A percentile compares a stretch with the other conserved stretches of the same genome.
These are phyloP conservation scores for Sarocladium strictum DNA, from an alignment of 2,329 filamentous ascomycete species.

Conservation along the genomic window DNA sequence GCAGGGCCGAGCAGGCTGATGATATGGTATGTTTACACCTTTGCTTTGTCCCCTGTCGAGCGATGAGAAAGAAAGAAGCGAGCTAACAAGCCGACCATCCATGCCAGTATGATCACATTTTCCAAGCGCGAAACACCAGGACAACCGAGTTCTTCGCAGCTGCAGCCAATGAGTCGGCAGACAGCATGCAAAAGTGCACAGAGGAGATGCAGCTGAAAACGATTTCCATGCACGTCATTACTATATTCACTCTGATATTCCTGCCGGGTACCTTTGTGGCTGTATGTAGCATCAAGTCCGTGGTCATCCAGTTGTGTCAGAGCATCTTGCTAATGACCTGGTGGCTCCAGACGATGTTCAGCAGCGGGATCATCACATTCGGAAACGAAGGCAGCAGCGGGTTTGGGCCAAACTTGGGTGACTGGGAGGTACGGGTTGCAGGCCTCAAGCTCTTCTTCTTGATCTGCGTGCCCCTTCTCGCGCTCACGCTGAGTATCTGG, in stretches of 20 bases:
- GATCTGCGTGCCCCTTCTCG: not conserved
- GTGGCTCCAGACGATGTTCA: not conserved
- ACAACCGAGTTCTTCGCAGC: not conserved
- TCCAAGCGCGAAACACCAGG: not conserved
- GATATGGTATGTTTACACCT: not conserved
- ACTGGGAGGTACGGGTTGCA: not conserved
- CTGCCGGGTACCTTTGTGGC: constrained; percentile 5
- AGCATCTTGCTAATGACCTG: not conserved
- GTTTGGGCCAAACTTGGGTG: not conserved
- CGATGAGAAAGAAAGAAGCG: too few species aligned
- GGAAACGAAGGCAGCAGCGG: not conserved
- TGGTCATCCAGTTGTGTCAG: not conserved
- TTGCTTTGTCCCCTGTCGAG: too few species aligned
- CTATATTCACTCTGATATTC: constrained; percentile 4
- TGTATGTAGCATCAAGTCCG: not conserved
- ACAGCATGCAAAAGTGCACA: not conserved
- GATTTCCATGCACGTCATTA: constrained; percentile 1
- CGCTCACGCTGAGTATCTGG: not conserved
- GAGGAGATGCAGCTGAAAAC: constrained; percentile 5
- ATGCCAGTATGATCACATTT: not conserved
- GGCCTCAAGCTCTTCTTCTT: constrained; percentile 1
- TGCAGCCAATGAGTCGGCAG: not conserved
- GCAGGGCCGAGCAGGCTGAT: not conserved
- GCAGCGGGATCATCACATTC: constrained; percentile 2
- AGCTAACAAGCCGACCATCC: too few species aligned